Percentiles rank a stretch among this genome's conserved stretches.
Conservation (phyloP, 2,329 filamentous ascomycete species). For the Pseudonectria buxi region DNA sequence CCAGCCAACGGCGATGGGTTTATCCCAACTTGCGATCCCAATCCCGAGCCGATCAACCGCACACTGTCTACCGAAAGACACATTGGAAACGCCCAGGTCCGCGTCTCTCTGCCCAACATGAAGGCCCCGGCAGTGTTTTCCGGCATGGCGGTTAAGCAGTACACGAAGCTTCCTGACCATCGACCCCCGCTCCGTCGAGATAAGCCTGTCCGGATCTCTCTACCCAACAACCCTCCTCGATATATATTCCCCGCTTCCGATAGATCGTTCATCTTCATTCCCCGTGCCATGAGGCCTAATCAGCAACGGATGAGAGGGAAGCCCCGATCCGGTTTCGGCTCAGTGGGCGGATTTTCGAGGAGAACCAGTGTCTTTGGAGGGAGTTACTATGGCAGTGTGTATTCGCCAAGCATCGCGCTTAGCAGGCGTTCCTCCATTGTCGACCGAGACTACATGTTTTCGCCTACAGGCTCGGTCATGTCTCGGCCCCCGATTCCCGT, state of each 20-base stretch:
- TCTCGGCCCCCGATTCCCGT: constrained; percentile 57
- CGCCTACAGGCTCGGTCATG: constrained; percentile 72
- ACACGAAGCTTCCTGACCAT: constrained; percentile 91
- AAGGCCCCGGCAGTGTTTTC: constrained; percentile 63
- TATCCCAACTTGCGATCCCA: constrained; percentile 52
- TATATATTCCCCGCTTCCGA: constrained; percentile 90
- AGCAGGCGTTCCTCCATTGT: constrained; percentile 79
- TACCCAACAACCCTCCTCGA: constrained; percentile 70
- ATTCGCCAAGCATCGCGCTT: constrained; percentile 80
- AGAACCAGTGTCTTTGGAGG: constrained; percentile 76
- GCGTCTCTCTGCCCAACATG: constrained; percentile 74
- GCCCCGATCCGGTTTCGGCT: constrained; percentile 65
- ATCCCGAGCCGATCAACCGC: constrained; percentile 61
- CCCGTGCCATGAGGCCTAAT: constrained; percentile 84
- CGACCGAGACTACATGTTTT: constrained; percentile 66
- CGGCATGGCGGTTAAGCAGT: constrained; percentile 75
- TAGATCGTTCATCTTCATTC: constrained; percentile 96
- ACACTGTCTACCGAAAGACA: constrained; percentile 77
- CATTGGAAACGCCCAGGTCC: constrained; percentile 77
- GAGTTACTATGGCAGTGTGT: constrained; percentile 66
- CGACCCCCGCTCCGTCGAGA: constrained; percentile 88
- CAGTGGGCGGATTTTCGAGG: constrained; percentile 61
- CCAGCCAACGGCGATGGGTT: constrained; percentile 48
- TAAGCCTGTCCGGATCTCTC: constrained; percentile 89
- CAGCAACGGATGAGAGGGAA: constrained; percentile 70